Evolutionary conservation across 2,329 filamentous ascomycete species (phyloP).

Genomic region (Raffaelea albimanens): DNA sequence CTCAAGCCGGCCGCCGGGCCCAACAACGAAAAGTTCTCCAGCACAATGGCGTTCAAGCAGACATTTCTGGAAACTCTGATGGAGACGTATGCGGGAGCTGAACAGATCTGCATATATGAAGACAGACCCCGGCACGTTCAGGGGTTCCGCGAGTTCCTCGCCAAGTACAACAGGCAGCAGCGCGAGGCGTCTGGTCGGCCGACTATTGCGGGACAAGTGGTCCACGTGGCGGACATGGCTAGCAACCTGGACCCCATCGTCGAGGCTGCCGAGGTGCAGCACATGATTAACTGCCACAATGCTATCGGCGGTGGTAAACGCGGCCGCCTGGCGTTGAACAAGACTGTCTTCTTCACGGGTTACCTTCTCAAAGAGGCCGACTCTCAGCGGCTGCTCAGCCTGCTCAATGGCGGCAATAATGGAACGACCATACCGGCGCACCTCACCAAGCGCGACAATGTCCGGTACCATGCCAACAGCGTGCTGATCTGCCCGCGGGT

Average conservation of each 20-base stretch:
- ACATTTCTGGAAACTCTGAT: constrained; percentile 70
- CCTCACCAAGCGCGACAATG: constrained; percentile 43
- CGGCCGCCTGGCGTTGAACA: constrained; percentile 61
- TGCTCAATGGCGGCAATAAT: too few relatives aligned
- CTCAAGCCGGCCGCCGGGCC: constrained; percentile 82
- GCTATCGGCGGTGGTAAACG: constrained; percentile 33
- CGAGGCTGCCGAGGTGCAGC: constrained; percentile 77
- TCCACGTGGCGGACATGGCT: constrained; percentile 72
- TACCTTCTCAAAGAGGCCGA: constrained; percentile 72
- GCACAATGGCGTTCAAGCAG: constrained; percentile 90
- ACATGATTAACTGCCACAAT: constrained; percentile 86
- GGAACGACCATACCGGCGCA: constrained; percentile 52
- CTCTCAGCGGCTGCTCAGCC: constrained; percentile 59
- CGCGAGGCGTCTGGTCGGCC: constrained; percentile 30
- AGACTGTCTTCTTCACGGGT: constrained; percentile 83
- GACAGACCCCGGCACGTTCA: constrained; percentile 61
- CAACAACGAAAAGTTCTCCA: constrained; percentile 65
- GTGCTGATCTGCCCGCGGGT: constrained; percentile 81
- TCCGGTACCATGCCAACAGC: constrained; percentile 78
- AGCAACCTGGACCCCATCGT: constrained; percentile 66
- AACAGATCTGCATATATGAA: constrained; percentile 72
- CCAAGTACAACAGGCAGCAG: constrained; percentile 52
- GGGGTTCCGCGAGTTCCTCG: constrained; percentile 78
- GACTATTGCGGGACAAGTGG: constrained; percentile 67
- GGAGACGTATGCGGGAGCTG: constrained; percentile 73